Percentiles rank a stretch among this genome's conserved stretches.
Evolutionary conservation across 1,284 basidiomycete species (phyloP).

Genomic region (Xerocomus minutiporus): DNA sequence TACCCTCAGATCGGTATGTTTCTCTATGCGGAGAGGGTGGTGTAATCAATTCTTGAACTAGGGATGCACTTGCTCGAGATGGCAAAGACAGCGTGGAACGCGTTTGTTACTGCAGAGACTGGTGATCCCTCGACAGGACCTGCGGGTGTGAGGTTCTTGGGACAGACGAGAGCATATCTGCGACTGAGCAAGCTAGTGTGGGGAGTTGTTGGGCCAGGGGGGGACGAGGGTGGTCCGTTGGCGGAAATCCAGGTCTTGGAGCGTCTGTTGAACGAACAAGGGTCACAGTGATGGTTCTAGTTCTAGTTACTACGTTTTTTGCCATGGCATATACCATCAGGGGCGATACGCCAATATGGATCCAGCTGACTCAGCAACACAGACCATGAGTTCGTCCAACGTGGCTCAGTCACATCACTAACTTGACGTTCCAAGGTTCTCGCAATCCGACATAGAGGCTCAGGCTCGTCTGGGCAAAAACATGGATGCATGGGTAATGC

Average conservation of each 20-base stretch:
- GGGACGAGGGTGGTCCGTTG: conserved; percentile 56
- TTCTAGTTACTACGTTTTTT: too few relatives aligned
- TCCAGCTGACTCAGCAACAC: neutral
- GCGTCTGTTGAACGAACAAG: conserved; percentile 21
- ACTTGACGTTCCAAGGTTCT: neutral
- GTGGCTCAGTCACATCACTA: conserved; percentile 17
- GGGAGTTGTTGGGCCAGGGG: conserved; percentile 50
- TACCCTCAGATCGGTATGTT: conserved; percentile 72
- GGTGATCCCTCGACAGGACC: neutral
- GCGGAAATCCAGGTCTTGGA: conserved; percentile 47
- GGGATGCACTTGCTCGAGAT: conserved; percentile 72
- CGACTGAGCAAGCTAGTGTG: conserved; percentile 40
- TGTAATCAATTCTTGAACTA: conserved; percentile 26
- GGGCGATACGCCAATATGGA: too few relatives aligned
- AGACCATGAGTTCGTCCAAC: neutral
- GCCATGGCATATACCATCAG: too few relatives aligned
- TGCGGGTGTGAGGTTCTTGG: conserved; percentile 11
- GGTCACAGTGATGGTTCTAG: too few relatives aligned
- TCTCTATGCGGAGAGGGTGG: neutral
- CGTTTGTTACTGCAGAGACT: conserved; percentile 30
- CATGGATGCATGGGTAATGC: conserved; percentile 83
- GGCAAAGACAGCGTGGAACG: conserved; percentile 72
- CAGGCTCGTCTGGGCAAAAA: conserved; percentile 7
- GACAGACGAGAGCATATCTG: conserved; percentile 36
- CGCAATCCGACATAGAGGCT: conserved; percentile 5